phyloP scores from a whole-genome alignment of 2,329 filamentous ascomycete species.

The Botryosphaeria dothidea region DNA sequence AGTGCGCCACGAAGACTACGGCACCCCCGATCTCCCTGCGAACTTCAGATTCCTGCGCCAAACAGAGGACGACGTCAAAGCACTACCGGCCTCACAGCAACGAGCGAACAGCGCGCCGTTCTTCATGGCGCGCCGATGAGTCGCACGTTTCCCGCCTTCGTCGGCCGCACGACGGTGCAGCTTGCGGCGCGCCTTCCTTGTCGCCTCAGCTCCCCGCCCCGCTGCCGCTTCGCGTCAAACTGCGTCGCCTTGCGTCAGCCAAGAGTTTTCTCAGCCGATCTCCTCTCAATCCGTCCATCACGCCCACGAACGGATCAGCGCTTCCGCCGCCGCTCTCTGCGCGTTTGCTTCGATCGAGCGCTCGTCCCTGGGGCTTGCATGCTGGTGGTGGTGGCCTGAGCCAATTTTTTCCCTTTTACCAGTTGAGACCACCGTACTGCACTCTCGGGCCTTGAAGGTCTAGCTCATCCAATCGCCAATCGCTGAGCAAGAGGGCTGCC shows the following conservation, averaged over 20 bases:
- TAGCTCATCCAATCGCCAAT: too few relatives aligned
- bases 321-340: background rate
- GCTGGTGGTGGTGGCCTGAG: background rate
- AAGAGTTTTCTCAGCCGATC: background rate
- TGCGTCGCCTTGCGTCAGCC: conserved; percentile 5
- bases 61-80: background rate
- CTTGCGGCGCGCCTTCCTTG: background rate
- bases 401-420: too few relatives aligned
- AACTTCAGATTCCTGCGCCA: background rate
- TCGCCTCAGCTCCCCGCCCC: background rate
- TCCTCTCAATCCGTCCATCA: background rate
- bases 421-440: too few relatives aligned
- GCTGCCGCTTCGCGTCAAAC: background rate
- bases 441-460: too few relatives aligned
- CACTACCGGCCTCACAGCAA: background rate
- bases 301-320: background rate
- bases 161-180: background rate
- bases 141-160: background rate
- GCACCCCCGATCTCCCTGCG: background rate
- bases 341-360: background rate
- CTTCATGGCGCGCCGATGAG: background rate
- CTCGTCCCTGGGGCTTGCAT: background rate
- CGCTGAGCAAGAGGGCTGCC: background rate
- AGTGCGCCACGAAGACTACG: background rate
- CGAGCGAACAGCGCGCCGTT: background rate